These are phyloP conservation scores for Paxillus involutus DNA, from an alignment of 768 basidiomycete genomes.

Conservation along the genomic window DNA sequence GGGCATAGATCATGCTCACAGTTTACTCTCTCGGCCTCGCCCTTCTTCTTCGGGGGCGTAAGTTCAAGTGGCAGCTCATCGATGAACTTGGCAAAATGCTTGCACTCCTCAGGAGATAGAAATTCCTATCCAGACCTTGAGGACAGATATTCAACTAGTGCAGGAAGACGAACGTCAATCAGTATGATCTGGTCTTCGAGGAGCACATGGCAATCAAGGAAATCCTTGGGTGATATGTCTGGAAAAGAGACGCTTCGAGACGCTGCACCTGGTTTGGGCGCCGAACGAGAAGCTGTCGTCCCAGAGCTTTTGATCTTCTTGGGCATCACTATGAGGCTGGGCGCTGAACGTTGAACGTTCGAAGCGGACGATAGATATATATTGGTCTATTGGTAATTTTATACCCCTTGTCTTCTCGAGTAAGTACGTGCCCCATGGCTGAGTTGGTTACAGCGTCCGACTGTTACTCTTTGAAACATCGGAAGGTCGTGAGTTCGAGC, in stretches of 20 bases:
- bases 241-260: constrained; percentile 39
- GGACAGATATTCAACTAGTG: not conserved
- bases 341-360: too few species aligned
- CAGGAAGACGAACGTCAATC: constrained; percentile 46
- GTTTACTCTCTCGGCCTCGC: constrained; percentile 71
- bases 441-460: constrained; percentile 80
- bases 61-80: constrained; percentile 59
- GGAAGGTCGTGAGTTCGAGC: constrained; percentile 72
- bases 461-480: constrained; percentile 53
- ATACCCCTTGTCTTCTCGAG: not conserved
- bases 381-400: too few species aligned
- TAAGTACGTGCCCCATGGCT: constrained; percentile 52
- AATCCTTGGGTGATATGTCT: constrained; percentile 40
- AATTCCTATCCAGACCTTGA: constrained; percentile 43
- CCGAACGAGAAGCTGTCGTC: too few species aligned
- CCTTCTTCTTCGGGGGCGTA: constrained; percentile 69
- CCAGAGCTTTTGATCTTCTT: not conserved
- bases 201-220: constrained; percentile 45
- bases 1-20: constrained; percentile 39
- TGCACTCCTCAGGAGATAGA: constrained; percentile 62
- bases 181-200: constrained; percentile 67
- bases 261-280: not conserved
- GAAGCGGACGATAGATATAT: too few species aligned
- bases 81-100: constrained; percentile 56
- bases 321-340: not conserved